A percentile compares a stretch with the other conserved stretches of the same genome.
Evolutionary conservation across 495 filamentous ascomycete species (phyloP).

Genomic region (Antarctomyces pellizariae): DNA sequence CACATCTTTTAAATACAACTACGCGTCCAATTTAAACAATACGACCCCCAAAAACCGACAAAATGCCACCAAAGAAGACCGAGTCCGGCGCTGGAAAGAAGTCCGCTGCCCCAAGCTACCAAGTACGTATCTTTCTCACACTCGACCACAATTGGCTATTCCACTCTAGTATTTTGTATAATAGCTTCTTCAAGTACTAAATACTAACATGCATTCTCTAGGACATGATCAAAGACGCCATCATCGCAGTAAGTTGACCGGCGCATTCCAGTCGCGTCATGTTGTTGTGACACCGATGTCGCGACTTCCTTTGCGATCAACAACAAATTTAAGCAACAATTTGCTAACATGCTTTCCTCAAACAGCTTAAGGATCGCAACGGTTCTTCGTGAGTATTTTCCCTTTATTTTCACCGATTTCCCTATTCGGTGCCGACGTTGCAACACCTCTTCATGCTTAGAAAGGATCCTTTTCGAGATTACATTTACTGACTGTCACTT

Average conservation of each 20-base stretch:
- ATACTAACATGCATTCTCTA: conserved; percentile 22
- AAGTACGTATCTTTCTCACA: too few species aligned
- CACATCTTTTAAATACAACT: too few species aligned
- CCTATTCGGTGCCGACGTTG: too few species aligned
- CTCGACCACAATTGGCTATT: too few species aligned
- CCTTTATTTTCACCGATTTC: not conserved
- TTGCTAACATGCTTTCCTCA: conserved; percentile 7
- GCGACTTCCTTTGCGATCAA: not conserved
- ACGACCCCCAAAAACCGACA: too few species aligned
- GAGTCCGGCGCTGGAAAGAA: conserved; percentile 25
- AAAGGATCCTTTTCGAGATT: conserved; percentile 6
- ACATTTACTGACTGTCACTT: conserved; percentile 3
- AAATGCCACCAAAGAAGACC: conserved; percentile 6
- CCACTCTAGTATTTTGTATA: conserved; percentile 10
- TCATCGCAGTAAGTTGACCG: conserved; percentile 33
- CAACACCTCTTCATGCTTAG: not conserved
- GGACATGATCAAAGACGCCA: conserved; percentile 43
- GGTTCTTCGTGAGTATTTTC: conserved; percentile 32
- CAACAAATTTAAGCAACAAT: conserved; percentile 1
- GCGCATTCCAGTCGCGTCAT: conserved; percentile 1
- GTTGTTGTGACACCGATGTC: conserved; percentile 1
- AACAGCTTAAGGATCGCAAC: conserved; percentile 41
- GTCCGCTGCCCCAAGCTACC: conserved; percentile 23
- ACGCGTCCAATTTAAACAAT: too few species aligned
- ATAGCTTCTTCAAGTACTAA: conserved; percentile 26